Evolutionary conservation across 495 filamentous ascomycete genomes (phyloP), one percentile per base, ranked within the genome.

Genomic region (Neurospora tetrasperma): DNA sequence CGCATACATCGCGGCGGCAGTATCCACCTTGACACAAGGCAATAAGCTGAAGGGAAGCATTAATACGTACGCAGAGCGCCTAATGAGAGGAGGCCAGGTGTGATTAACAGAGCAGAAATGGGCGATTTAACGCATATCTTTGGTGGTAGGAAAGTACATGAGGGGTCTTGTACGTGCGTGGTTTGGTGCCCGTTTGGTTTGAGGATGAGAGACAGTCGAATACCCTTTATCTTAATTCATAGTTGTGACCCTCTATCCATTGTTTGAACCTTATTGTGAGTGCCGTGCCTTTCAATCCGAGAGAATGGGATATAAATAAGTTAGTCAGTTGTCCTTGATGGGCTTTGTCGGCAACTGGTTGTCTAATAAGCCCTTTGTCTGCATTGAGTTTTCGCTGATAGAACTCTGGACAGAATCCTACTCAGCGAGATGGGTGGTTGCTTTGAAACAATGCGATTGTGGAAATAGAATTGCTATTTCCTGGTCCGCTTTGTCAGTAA

Each of bases 211-310:
- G 54, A 66, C 54, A 66, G 54, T 66, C 54, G 18, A 66, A 66
- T 66, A 66, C 54, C 54, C 54, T 66, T 62, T 66, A 66, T 66
- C 27, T 66, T 66, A 66, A 66, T 66, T 66, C 54, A 66, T 66
- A 66, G 54, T 66, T 66, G 54, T 66, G 54, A 6, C 54, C 54
- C 54, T 66, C 54, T 35, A 18, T 6, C 54, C 54, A 35, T 66
- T 66, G 27, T 66, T 38, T 35, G 23, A 35, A 31, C 14, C 54
- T 38, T 7, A 66, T 35, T 38, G 54, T 66, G 54, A 66, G 3
- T 66, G 27, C 5, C 54, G 31, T 66, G 54, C 3, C 27, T 31
- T 66, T 11, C 35, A 35, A 35, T 11, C 27, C 8, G 54, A 66
- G 14, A 6, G 9, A 8, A 38, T 38, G 27, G 12, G 54, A 35